phyloP scores from a whole-genome alignment of 2,329 filamentous ascomycete genomes.

The Pseudocercospora ulei region DNA sequence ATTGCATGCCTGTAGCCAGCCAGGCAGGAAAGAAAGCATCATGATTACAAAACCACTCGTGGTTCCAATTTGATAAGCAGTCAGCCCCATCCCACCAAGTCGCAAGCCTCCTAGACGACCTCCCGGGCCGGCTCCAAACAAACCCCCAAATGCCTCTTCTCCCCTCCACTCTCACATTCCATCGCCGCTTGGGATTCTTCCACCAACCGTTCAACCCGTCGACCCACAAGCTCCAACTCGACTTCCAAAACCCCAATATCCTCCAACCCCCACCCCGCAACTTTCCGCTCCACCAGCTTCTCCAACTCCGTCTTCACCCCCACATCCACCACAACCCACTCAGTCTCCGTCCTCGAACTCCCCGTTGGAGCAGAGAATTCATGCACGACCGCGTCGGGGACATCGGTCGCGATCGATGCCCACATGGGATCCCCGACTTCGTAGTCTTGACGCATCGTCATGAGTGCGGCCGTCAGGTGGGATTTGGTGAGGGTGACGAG shows the following conservation, averaged over 20 bases:
- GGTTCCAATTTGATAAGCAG: too few relatives aligned
- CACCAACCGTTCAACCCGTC: background rate
- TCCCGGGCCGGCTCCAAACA: background rate
- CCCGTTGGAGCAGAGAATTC: background rate
- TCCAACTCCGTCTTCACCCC: background rate
- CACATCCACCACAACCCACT: background rate
- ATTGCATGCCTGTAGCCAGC: too few relatives aligned
- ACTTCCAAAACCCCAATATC: background rate
- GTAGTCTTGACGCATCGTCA: slow-evolving; percentile 1
- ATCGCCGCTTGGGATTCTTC: too few relatives aligned
- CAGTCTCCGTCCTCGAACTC: background rate
- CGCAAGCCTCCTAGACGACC: background rate
- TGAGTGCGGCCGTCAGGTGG: background rate
- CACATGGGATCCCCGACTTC: background rate
- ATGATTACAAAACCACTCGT: too few relatives aligned
- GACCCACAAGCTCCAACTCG: background rate
- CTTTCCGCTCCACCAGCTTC: background rate
- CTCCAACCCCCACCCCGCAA: slow-evolving; percentile 2
- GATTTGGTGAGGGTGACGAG: background rate
- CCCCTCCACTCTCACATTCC: background rate
- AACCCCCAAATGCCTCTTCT: background rate
- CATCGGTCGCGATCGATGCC: background rate
- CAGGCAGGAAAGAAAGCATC: too few relatives aligned
- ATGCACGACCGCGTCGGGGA: background rate
- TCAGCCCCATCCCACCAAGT: too few relatives aligned